phyloP scores from a whole-genome alignment of 345 rosid species.

The Eucalyptus curtisii region DNA sequence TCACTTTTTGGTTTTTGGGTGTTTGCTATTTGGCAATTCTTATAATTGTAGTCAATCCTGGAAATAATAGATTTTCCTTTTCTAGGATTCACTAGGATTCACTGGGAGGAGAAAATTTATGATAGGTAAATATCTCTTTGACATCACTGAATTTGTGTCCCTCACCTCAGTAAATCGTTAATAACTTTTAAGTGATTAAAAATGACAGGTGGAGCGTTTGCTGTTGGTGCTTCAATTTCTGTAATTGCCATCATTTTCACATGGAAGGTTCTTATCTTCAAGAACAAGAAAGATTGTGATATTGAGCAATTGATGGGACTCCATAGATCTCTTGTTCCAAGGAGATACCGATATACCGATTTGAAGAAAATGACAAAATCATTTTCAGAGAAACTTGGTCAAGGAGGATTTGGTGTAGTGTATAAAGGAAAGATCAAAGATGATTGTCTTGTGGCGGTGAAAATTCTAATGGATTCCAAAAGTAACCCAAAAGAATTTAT shows the following conservation, averaged over 20 bases:
- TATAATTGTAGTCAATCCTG: background rate
- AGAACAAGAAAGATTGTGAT: background rate
- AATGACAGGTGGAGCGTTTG: background rate
- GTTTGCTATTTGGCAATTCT: too few relatives aligned
- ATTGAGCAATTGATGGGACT: background rate
- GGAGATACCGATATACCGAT: slow-evolving; percentile 4
- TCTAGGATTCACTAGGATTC: background rate
- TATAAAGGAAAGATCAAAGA: background rate
- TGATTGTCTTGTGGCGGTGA: background rate
- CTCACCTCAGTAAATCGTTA: accelerated
- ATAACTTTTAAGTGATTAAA: background rate
- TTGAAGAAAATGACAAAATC: slow-evolving; percentile 20
- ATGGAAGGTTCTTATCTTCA: background rate
- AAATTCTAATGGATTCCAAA: too few relatives aligned
- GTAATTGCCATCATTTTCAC: background rate
- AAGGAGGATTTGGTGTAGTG: slow-evolving; percentile 13
- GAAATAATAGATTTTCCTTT: background rate
- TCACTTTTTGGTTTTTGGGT: background rate
- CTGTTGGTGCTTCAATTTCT: background rate
- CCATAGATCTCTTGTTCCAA: slow-evolving; percentile 1
- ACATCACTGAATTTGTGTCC: too few relatives aligned
- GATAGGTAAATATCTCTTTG: background rate
- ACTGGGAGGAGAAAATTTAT: background rate
- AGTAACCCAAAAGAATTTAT: background rate
- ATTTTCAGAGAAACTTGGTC: slow-evolving; percentile 10